A percentile compares a stretch with the other conserved stretches of the same genome.
These are phyloP conservation scores for Zygosaccharomyces bisporus DNA, from an alignment of 805 yeast species.

Conservation along the genomic window DNA sequence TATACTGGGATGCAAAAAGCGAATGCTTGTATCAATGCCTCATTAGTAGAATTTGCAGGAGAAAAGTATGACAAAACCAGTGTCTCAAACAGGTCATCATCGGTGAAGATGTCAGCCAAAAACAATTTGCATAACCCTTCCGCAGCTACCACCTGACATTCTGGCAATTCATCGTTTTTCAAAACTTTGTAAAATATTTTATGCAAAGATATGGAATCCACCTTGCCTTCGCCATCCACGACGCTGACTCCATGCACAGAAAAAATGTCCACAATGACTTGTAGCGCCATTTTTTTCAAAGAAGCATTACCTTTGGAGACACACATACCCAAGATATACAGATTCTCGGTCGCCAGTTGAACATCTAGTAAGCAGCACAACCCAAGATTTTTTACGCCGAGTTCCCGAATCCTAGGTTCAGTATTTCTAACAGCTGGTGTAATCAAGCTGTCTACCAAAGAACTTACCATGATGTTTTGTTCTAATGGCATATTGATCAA, in stretches of 20 bases:
- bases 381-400: constrained; percentile 75
- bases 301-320: constrained; percentile 63
- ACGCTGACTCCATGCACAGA: constrained; percentile 72
- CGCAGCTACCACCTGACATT: constrained; percentile 74
- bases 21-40: constrained; percentile 69
- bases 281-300: constrained; percentile 58
- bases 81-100: constrained; percentile 67
- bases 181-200: constrained; percentile 65
- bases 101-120: constrained; percentile 69
- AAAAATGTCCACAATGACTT: constrained; percentile 71
- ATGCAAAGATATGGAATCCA: constrained; percentile 63
- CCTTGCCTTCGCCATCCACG: constrained; percentile 58
- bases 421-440: constrained; percentile 70
- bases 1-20: constrained; percentile 87
- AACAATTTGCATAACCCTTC: constrained; percentile 82
- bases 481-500: constrained; percentile 60
- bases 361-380: constrained; percentile 71
- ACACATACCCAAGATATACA: constrained; percentile 65
- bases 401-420: constrained; percentile 50
- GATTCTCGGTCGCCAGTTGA: constrained; percentile 58
- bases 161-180: constrained; percentile 53
- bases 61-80: constrained; percentile 72
- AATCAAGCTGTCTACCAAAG: constrained; percentile 72
- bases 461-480: constrained; percentile 59
- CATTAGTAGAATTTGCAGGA: constrained; percentile 59